Percentiles rank a stretch among this genome's conserved stretches.
Conservation (phyloP, 2,329 filamentous ascomycete species). For the Trichoderma sp. region DNA sequence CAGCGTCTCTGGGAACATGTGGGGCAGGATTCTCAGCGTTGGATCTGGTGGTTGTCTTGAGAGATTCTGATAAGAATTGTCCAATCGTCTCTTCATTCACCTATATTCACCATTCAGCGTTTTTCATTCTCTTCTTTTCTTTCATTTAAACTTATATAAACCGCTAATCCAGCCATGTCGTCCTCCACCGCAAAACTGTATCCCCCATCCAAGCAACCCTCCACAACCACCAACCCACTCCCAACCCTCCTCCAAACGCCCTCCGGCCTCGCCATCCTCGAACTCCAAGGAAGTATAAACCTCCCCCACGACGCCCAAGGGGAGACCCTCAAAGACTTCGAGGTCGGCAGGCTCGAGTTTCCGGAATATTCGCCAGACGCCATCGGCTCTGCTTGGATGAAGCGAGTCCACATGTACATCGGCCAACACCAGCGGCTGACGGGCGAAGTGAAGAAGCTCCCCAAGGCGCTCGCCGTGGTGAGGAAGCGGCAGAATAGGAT, state of each 20-base stretch:
- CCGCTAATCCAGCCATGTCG: slow-evolving; percentile 27
- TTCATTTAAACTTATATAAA: neutral
- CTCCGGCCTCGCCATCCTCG: slow-evolving; percentile 81
- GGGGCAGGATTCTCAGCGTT: neutral
- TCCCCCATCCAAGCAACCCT: slow-evolving; percentile 32
- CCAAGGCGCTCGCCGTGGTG: slow-evolving; percentile 75
- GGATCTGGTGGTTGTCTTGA: neutral
- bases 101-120: too few species aligned
- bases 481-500: slow-evolving; percentile 48
- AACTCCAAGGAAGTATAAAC: slow-evolving; percentile 90
- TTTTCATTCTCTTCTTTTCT: neutral
- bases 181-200: slow-evolving; percentile 39
- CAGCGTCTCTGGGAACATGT: neutral
- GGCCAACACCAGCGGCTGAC: slow-evolving; percentile 84
- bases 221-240: slow-evolving; percentile 52
- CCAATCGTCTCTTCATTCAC: neutral
- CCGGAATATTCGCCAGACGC: slow-evolving; percentile 60
- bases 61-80: neutral
- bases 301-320: slow-evolving; percentile 49
- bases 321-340: slow-evolving; percentile 29
- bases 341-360: slow-evolving; percentile 72
- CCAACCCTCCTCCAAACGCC: slow-evolving; percentile 85
- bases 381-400: slow-evolving; percentile 74
- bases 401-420: slow-evolving; percentile 80
- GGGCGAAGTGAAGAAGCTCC: slow-evolving; percentile 85